A percentile compares a stretch with the other conserved stretches of the same genome.
Evolutionary conservation across 2,329 filamentous ascomycete species (phyloP).

Genomic region (Epichloe hybrida): DNA sequence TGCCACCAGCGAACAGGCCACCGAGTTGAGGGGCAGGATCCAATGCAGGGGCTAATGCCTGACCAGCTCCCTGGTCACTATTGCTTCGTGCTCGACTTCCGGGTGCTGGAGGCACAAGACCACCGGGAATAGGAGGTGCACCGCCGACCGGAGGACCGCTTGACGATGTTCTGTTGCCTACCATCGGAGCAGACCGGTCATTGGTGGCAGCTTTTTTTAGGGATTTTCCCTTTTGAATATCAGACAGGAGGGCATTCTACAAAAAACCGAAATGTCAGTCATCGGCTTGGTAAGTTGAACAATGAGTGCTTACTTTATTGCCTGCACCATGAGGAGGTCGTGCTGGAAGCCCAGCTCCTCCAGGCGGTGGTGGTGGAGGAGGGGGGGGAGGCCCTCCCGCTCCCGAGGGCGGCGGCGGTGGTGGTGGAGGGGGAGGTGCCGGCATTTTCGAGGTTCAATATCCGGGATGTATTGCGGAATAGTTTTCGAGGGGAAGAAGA

Average conservation of each 20-base stretch:
- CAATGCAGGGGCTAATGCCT: slow-evolving; percentile 26
- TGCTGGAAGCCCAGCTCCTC: slow-evolving; percentile 30
- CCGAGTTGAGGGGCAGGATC: slow-evolving; percentile 62
- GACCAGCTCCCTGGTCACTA: slow-evolving; percentile 53
- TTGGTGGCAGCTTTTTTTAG: slow-evolving; percentile 85
- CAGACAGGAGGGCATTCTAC: slow-evolving; percentile 73
- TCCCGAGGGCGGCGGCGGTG: no score
- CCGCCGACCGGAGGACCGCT: slow-evolving; percentile 52
- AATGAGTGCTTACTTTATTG: slow-evolving; percentile 45
- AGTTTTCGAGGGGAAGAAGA: neutral
- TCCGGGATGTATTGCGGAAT: no score
- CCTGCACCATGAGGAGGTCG: slow-evolving; percentile 41
- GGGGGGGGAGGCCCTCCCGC: slow-evolving; percentile 20
- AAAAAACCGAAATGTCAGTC: slow-evolving; percentile 4
- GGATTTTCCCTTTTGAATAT: slow-evolving; percentile 69
- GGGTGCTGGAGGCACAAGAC: slow-evolving; percentile 59
- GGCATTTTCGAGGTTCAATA: slow-evolving; percentile 14
- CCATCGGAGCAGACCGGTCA: slow-evolving; percentile 71
- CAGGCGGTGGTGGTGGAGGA: slow-evolving; percentile 49
- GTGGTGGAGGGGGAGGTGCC: slow-evolving; percentile 42
- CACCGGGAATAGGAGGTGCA: slow-evolving; percentile 62
- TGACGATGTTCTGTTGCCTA: slow-evolving; percentile 27
- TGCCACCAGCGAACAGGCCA: slow-evolving; percentile 83
- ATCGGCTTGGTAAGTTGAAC: neutral
- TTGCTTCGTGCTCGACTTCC: slow-evolving; percentile 66